phyloP scores from a whole-genome alignment of 2,329 filamentous ascomycete species.

The Xylaria sp. region DNA sequence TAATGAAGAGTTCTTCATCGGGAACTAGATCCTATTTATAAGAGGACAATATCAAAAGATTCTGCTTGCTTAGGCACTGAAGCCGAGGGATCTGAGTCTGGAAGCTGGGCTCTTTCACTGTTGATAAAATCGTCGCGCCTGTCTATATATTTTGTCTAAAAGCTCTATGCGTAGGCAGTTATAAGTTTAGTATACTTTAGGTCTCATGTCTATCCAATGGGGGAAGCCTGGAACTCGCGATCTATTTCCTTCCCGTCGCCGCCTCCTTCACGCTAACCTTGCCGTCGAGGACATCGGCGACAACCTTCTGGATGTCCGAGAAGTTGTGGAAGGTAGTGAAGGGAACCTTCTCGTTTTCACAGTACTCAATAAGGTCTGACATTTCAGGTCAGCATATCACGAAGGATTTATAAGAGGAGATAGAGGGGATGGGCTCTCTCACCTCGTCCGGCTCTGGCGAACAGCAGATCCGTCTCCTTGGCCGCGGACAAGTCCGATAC shows the following conservation, averaged over 20 bases:
- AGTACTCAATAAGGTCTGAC: constrained; percentile 85
- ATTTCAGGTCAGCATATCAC: constrained; percentile 19
- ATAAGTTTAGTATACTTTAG: neutral
- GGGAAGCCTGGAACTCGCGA: neutral
- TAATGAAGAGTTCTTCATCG: too few relatives aligned
- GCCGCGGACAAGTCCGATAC: constrained; percentile 92
- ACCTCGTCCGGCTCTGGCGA: constrained; percentile 90
- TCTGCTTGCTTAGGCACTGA: neutral
- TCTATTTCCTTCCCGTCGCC: constrained; percentile 49
- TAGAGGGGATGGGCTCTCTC: constrained; percentile 33
- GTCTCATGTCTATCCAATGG: neutral
- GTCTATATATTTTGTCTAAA: neutral
- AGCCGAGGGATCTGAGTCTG: neutral
- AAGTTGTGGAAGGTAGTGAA: constrained; percentile 90
- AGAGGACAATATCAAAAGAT: neutral
- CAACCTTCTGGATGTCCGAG: constrained; percentile 73
- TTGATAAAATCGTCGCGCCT: neutral
- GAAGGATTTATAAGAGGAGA: neutral
- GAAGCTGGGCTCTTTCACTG: neutral
- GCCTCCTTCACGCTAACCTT: constrained; percentile 72
- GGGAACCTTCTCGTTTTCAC: constrained; percentile 79
- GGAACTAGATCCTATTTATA: too few relatives aligned
- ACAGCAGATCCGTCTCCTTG: constrained; percentile 88
- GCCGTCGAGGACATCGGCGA: constrained; percentile 76
- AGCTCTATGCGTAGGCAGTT: neutral